A percentile compares a stretch with the other conserved stretches of the same genome.
Conservation (phyloP, 805 yeast species). For the Starmerella bacillaris region DNA sequence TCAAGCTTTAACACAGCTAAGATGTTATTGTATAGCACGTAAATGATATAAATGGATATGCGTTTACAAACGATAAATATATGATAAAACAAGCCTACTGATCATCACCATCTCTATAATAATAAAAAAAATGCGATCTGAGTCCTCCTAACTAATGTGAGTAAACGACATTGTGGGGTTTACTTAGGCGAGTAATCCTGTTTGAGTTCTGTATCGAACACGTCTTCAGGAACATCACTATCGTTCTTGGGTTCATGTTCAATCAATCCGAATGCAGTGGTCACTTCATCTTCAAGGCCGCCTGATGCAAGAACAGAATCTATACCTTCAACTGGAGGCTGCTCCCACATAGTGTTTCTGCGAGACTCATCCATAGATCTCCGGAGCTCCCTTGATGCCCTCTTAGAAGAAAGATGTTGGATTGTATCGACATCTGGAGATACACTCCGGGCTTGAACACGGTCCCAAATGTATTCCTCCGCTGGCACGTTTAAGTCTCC, state of each 20-base stretch:
- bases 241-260: slow-evolving; percentile 3
- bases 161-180: neutral
- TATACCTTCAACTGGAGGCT: slow-evolving; percentile 14
- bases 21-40: no score
- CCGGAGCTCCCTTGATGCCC: slow-evolving; percentile 13
- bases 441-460: neutral
- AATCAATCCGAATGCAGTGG: slow-evolving; percentile 23
- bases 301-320: slow-evolving; percentile 11
- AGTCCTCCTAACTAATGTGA: no score
- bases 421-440: slow-evolving; percentile 4
- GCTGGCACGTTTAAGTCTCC: slow-evolving; percentile 8
- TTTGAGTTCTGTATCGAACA: slow-evolving; percentile 1
- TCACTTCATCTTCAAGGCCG: slow-evolving; percentile 20
- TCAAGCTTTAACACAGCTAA: no score
- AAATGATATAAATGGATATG: no score
- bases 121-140: no score
- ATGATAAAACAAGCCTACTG: no score
- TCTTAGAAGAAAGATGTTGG: slow-evolving; percentile 10
- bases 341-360: slow-evolving; percentile 17
- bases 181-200: neutral
- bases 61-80: no score
- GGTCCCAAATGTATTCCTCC: slow-evolving; percentile 14
- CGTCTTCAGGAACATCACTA: neutral
- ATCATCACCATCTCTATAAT: no score
- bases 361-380: slow-evolving; percentile 18